Percentiles rank a stretch among this genome's conserved stretches.
Conservation (phyloP, 805 yeast species). For the Wickerhamiella sergipiensis region DNA sequence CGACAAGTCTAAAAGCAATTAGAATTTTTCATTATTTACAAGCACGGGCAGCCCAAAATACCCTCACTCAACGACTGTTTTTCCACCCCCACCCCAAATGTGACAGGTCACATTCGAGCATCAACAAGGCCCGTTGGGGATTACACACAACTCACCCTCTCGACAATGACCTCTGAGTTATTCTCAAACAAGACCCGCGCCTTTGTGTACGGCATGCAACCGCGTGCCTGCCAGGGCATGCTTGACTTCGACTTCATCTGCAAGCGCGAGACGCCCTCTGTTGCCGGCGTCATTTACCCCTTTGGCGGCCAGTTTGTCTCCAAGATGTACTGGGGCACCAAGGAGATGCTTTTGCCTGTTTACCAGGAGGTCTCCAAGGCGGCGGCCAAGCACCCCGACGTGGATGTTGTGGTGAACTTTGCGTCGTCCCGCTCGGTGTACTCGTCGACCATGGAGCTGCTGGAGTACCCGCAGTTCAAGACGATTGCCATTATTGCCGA, state of each 20-base stretch:
- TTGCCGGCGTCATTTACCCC: slow-evolving; percentile 35
- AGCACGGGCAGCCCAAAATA: too few relatives aligned
- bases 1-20: too few relatives aligned
- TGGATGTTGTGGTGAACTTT: slow-evolving; percentile 35
- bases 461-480: slow-evolving; percentile 32
- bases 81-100: not conserved
- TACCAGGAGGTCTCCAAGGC: slow-evolving; percentile 32
- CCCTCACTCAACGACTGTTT: not conserved
- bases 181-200: slow-evolving; percentile 32
- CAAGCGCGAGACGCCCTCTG: slow-evolving; percentile 32
- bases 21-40: too few relatives aligned
- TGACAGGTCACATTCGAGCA: not conserved
- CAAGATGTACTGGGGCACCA: slow-evolving; percentile 38
- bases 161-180: slow-evolving; percentile 22
- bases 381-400: slow-evolving; percentile 32
- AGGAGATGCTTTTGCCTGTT: slow-evolving; percentile 33
- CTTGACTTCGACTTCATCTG: slow-evolving; percentile 35
- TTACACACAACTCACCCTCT: not conserved
- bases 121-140: not conserved
- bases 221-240: slow-evolving; percentile 37
- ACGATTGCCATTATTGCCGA: slow-evolving; percentile 36
- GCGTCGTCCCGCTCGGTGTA: slow-evolving; percentile 35
- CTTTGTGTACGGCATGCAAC: slow-evolving; percentile 33
- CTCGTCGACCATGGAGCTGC: slow-evolving; percentile 34
- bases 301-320: slow-evolving; percentile 34